Evolutionary conservation across 306 rosid species (phyloP), one percentile per base, ranked within the genome.

Genomic region (Acacia acuminata): DNA sequence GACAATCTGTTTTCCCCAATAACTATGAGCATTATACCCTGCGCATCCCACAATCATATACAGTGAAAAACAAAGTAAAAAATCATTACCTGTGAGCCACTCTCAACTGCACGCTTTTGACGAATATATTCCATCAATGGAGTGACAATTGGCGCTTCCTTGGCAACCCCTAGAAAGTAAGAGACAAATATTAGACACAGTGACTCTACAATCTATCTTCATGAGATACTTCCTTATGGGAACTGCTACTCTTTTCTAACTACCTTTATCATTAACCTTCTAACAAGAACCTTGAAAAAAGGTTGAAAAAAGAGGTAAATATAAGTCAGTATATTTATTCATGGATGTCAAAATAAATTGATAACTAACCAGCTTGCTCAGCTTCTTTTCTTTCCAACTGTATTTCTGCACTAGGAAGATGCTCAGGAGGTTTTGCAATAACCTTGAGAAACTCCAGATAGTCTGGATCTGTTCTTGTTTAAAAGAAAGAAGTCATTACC

Each of bases 341-440:
- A 40, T 12, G 44, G 48, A 48, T 19, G 36, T 30, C 17, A 17
- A n/a, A 61, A 73, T 44, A 71, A 84, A 86, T 32, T 73, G 53
- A 83, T 44, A 78, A 90, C 97, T 75, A 56, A 96, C 99, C 99
- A 80, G 94, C 90, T 91, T 87, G 98, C 83, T 94, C 98, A 43
- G 98, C 98, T 91, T 96, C 98, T 87, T 89, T 96, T 87, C 99
- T 92, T 85, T 96, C 99, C 88, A 96, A 85, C 82, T 96, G 99
- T 85, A 96, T 92, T 80, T 96, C 99, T 42, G 99, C 99, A 89
- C 99, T 96, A 13, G 98, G 99, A 82, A 96, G 98, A 90, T 96
- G 91, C 86, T 94, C 98, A 9, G 88, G 87, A 17, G 98, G 94
- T 83, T 90, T 91, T 55, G 97, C 92, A 86, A 94, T 92, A 83